These are phyloP conservation scores for Kluyveromyces lactis DNA, from an alignment of 805 yeast species.

Conservation along the genomic window DNA sequence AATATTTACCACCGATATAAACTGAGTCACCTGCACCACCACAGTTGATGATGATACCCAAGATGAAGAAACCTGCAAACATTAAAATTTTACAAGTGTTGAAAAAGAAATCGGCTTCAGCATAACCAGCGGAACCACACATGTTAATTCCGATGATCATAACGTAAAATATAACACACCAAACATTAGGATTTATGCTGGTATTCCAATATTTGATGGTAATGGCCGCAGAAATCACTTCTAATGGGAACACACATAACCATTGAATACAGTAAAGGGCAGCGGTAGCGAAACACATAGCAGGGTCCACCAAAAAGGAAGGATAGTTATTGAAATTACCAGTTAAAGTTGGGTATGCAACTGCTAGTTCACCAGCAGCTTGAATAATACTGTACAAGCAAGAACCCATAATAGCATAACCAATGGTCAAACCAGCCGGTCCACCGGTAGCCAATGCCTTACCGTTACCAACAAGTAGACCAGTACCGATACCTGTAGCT, in stretches of 20 bases:
- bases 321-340: slow-evolving; percentile 61
- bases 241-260: slow-evolving; percentile 54
- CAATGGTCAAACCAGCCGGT: slow-evolving; percentile 43
- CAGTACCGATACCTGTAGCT: slow-evolving; percentile 83
- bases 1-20: slow-evolving; percentile 42
- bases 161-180: slow-evolving; percentile 44
- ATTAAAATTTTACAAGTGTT: slow-evolving; percentile 58
- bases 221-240: slow-evolving; percentile 56
- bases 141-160: slow-evolving; percentile 40
- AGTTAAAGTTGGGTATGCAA: slow-evolving; percentile 45
- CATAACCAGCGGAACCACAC: slow-evolving; percentile 50
- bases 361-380: slow-evolving; percentile 62
- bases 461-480: slow-evolving; percentile 53
- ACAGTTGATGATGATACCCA: slow-evolving; percentile 38
- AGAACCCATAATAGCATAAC: slow-evolving; percentile 47
- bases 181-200: slow-evolving; percentile 47
- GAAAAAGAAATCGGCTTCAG: slow-evolving; percentile 58
- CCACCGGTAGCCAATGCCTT: slow-evolving; percentile 38
- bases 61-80: slow-evolving; percentile 48
- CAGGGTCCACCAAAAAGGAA: slow-evolving; percentile 45
- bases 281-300: slow-evolving; percentile 51
- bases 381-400: slow-evolving; percentile 53
- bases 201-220: slow-evolving; percentile 53
- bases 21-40: slow-evolving; percentile 37
- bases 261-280: slow-evolving; percentile 60